Conservation (phyloP, 768 basidiomycete genomes). For the Tephrocybe sp. region DNA sequence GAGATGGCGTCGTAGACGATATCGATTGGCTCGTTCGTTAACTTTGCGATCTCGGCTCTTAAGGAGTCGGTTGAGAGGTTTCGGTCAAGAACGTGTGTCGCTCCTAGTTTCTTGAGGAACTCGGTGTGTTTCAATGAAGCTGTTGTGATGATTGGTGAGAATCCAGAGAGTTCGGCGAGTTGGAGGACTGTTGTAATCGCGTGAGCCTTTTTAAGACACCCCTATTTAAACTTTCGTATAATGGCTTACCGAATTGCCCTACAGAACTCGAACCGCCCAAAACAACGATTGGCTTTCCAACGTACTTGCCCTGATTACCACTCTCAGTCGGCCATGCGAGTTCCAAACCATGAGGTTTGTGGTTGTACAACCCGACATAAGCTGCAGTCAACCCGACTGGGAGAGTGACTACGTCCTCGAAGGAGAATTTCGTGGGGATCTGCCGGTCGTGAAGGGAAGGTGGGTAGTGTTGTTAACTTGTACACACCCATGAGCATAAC, state of each 20-base stretch:
- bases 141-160: conserved; percentile 38
- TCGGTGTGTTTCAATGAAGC: conserved; percentile 32
- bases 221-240: no score
- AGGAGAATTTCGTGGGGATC: conserved; percentile 36
- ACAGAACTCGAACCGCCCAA: conserved; percentile 28
- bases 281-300: conserved; percentile 29
- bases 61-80: conserved; percentile 15
- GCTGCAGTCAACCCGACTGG: conserved; percentile 39
- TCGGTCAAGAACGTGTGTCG: conserved; percentile 34
- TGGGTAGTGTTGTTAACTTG: no score
- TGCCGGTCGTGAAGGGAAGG: no score
- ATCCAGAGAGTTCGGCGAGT: conserved; percentile 38
- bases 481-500: no score
- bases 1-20: conserved; percentile 28
- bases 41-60: conserved; percentile 21
- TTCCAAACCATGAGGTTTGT: conserved; percentile 20
- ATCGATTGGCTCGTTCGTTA: conserved; percentile 18
- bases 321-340: conserved; percentile 25
- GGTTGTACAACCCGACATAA: conserved; percentile 32
- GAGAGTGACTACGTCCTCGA: conserved; percentile 40
- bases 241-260: conserved; percentile 25
- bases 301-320: conserved; percentile 25
- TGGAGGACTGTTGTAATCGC: conserved; percentile 18
- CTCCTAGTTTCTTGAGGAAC: conserved; percentile 32
- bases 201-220: not conserved